Conservation (phyloP, 495 filamentous ascomycete species). For the Trichoderma orchidacearum region DNA sequence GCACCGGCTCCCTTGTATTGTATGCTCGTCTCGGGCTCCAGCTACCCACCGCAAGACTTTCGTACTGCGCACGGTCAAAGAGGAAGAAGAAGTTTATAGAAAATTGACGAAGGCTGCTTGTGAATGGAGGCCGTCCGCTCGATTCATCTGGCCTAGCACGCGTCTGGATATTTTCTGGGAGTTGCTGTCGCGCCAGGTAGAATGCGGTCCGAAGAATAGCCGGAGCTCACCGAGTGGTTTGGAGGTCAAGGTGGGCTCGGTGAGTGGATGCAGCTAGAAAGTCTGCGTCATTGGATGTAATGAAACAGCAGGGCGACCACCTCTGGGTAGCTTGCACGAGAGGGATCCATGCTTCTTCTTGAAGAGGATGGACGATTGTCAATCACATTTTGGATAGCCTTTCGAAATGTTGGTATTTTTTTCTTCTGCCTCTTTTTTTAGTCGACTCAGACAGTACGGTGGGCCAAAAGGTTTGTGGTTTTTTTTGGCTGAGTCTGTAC, state of each 20-base stretch:
- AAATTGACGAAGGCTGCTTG: neutral
- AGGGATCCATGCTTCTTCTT: too few species aligned
- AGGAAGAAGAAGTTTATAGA: neutral
- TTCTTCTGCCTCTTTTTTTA: too few species aligned
- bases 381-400: too few species aligned
- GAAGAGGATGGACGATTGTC: too few species aligned
- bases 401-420: neutral
- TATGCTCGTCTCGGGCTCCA: neutral
- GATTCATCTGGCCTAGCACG: neutral
- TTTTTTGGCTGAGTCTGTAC: too few species aligned
- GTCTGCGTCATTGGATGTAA: too few species aligned
- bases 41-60: neutral
- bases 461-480: too few species aligned
- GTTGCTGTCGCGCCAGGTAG: neutral
- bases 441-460: too few species aligned
- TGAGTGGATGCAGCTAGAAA: neutral
- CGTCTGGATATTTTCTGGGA: slow-evolving; percentile 1
- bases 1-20: neutral
- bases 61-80: neutral
- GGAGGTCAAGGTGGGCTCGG: neutral
- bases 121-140: neutral
- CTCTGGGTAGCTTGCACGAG: too few species aligned
- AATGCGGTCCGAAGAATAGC: neutral
- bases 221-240: neutral
- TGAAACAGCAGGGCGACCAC: too few species aligned